phyloP scores from a whole-genome alignment of 306 rosid genomes.

The peach (Prunus persica) region DNA sequence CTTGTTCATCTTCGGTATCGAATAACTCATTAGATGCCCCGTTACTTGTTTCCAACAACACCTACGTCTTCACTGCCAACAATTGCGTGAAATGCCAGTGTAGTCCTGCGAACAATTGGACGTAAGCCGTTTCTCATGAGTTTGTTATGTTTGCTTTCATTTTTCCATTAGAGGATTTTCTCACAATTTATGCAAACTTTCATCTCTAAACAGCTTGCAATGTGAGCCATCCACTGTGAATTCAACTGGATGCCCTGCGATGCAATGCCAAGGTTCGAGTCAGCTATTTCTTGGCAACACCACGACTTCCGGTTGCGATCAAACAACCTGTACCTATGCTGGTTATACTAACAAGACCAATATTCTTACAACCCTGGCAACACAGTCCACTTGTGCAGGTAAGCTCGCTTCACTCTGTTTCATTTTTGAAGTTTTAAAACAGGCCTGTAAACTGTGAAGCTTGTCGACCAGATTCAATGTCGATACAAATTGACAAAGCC shows the following conservation, averaged over 20 bases:
- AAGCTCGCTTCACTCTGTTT: slow-evolving; percentile 5
- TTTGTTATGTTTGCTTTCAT: background rate
- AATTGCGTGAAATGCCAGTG: slow-evolving; percentile 71
- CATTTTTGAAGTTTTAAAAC: background rate
- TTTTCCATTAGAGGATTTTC: background rate
- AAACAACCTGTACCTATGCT: slow-evolving; percentile 52
- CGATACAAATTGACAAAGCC: background rate
- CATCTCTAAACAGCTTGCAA: slow-evolving; percentile 38
- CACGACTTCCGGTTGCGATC: slow-evolving; percentile 36
- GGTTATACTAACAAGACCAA: slow-evolving; percentile 41
- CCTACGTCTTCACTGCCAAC: slow-evolving; percentile 55
- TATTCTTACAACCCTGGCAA: slow-evolving; percentile 34
- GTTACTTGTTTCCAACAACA: slow-evolving; percentile 49
- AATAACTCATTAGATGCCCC: slow-evolving; percentile 50
- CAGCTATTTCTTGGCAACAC: slow-evolving; percentile 38
- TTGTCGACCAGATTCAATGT: background rate
- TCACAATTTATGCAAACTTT: background rate
- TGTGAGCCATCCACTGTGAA: slow-evolving; percentile 52
- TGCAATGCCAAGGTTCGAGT: slow-evolving; percentile 31
- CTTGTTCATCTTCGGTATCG: slow-evolving; percentile 52
- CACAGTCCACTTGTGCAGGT: slow-evolving; percentile 59
- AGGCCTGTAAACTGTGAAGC: too few species aligned
- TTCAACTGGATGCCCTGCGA: slow-evolving; percentile 45
- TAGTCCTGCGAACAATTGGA: slow-evolving; percentile 28
- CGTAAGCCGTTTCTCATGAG: slow-evolving; percentile 35